Evolutionary conservation across 2,329 filamentous ascomycete genomes (phyloP), one percentile per base, ranked within the genome.

Genomic region (Colletotrichum tanaceti): DNA sequence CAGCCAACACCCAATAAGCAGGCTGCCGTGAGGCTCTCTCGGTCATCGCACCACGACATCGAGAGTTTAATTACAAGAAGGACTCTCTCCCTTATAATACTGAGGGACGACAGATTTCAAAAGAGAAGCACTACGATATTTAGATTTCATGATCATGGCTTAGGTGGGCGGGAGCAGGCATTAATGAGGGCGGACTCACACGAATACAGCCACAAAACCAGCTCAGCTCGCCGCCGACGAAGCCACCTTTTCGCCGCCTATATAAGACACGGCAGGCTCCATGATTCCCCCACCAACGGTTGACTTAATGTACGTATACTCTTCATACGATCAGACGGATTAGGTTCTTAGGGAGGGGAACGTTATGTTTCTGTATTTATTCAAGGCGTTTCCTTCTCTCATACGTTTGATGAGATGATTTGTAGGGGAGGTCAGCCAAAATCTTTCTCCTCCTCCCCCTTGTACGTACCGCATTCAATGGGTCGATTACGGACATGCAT

Each of bases 121-220:
- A 58, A 66, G 50, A 66, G 62, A 32, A 62, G 53, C 28, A 58
- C 50, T 20, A 66, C 55, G 50, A 61, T 52, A 49, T 50, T 53
- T 66, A 66, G 66, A 69, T 52, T 66, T 66, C 66, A 69, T 57
- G 66, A 69, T 57, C 50, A 66, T 66, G 63, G 66, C 55, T 53
- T 44, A 28, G 41, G 46, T n/a, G 28, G 28, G 20, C 22, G 24
- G 44, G 14, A n/a, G 32, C 32, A 35, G 55, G 58, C 47, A 58
- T 28, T 66, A 69, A 69, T 69, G 22, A 52, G 49, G 43, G 44
- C 50, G 32, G 32, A 10, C 32, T 35, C 32, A 10, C 32, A 35
- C 32, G 32, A 35, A 35, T 5, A 39, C 32, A 38, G 14, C 24
- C 14, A 49, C 52, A 47, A 44, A 47, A 35, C 38, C 46, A 24